Conservation (phyloP, 2,329 filamentous ascomycete genomes). For the Trichothecium sympodiale region DNA sequence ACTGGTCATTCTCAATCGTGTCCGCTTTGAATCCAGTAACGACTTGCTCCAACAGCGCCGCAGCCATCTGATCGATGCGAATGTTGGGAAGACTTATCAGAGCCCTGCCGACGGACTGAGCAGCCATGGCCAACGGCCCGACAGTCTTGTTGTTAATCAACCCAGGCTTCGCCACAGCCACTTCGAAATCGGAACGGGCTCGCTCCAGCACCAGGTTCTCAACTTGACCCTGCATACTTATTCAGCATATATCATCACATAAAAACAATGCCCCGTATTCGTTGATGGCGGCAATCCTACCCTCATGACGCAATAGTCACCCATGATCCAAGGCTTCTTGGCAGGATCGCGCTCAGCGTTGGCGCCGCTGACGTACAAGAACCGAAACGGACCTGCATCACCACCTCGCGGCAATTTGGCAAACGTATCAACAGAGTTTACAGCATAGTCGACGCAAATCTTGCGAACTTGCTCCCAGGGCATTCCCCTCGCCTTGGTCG, state of each 20-base stretch:
- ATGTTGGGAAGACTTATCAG: constrained; percentile 22
- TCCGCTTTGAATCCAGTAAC: constrained; percentile 35
- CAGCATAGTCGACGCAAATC: constrained; percentile 26
- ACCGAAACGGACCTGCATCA: constrained; percentile 25
- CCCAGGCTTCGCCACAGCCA: constrained; percentile 29
- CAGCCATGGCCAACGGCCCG: background rate
- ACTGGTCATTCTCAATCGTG: constrained; percentile 28
- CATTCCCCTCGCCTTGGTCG: constrained; percentile 16
- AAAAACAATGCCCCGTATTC: too few species aligned
- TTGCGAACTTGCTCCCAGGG: constrained; percentile 23
- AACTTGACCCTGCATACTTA: constrained; percentile 28
- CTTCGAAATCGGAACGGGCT: constrained; percentile 24
- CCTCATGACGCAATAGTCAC: constrained; percentile 33
- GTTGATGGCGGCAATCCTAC: too few species aligned
- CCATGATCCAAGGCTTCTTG: constrained; percentile 19
- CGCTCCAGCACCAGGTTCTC: constrained; percentile 29
- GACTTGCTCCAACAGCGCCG: constrained; percentile 31
- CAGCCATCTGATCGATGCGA: constrained; percentile 23
- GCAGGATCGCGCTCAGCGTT: constrained; percentile 26
- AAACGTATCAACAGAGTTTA: constrained; percentile 22
- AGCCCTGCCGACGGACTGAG: constrained; percentile 1
- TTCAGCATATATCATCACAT: constrained; percentile 30
- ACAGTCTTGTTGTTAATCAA: constrained; percentile 19
- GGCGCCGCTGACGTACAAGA: constrained; percentile 32
- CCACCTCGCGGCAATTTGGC: constrained; percentile 12